Percentiles rank a stretch among this genome's conserved stretches.
phyloP scores from a whole-genome alignment of 75 land plant genomes.

The Picea sitchensis region DNA sequence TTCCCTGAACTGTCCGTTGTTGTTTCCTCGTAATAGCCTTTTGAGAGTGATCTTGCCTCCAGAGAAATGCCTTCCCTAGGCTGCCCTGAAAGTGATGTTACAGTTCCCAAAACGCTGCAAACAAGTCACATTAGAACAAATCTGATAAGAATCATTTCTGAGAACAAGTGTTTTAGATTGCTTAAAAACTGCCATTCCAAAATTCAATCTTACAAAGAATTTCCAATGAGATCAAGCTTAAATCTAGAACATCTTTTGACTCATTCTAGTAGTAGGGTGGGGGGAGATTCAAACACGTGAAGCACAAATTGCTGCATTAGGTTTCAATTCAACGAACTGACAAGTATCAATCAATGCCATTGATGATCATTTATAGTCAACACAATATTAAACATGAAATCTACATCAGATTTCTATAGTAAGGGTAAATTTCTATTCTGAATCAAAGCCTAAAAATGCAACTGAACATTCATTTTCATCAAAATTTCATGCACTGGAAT shows the following conservation, averaged over 20 bases:
- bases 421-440: neutral
- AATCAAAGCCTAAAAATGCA: neutral
- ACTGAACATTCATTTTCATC: too few species aligned
- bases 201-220: neutral
- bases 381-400: neutral
- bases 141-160: neutral
- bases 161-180: neutral
- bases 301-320: neutral
- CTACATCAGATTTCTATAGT: neutral
- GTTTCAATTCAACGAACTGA: neutral
- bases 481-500: too few species aligned
- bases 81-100: conserved; percentile 75
- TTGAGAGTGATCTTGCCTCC: conserved; percentile 84
- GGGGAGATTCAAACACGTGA: neutral
- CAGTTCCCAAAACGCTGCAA: conserved; percentile 67
- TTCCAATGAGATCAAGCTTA: neutral
- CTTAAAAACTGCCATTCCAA: neutral
- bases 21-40: conserved; percentile 92
- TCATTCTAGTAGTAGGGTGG: too few species aligned
- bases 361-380: neutral
- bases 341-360: neutral
- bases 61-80: conserved; percentile 78
- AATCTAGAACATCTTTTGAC: neutral
- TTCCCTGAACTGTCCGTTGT: conserved; percentile 69
- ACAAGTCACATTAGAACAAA: conserved; percentile 6